Evolutionary conservation across 176 grass and related monocot genomes (phyloP).

Genomic region (Oryza meyeriana): DNA sequence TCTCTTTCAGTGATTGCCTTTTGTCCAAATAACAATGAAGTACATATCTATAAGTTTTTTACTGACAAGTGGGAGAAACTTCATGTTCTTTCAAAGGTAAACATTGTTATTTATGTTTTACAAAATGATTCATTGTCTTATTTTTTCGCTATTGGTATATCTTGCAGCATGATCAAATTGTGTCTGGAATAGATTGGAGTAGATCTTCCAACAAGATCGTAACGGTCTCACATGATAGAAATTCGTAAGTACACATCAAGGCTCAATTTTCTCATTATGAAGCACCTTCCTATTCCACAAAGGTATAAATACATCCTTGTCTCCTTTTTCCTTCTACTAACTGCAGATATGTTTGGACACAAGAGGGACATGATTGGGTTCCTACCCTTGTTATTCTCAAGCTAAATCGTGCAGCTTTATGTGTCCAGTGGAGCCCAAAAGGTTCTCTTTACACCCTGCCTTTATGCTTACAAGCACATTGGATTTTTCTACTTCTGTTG

Average conservation of each 20-base stretch:
- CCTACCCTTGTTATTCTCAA: slow-evolving; percentile 98
- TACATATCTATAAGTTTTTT: slow-evolving; percentile 91
- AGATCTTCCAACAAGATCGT: slow-evolving; percentile 90
- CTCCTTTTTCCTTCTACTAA: neutral
- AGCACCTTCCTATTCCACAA: neutral
- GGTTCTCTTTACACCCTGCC: slow-evolving; percentile 30
- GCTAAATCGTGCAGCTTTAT: slow-evolving; percentile 94
- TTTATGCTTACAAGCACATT: neutral
- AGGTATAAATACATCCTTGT: neutral
- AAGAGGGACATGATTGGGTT: slow-evolving; percentile 92
- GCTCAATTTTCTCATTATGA: slow-evolving; percentile 14
- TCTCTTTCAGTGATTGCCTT: slow-evolving; percentile 86
- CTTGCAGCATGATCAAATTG: slow-evolving; percentile 92
- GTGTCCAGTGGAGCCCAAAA: slow-evolving; percentile 96
- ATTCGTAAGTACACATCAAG: slow-evolving; percentile 65
- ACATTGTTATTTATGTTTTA: neutral
- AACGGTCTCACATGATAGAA: slow-evolving; percentile 96
- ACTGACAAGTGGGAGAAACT: slow-evolving; percentile 95
- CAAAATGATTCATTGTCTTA: slow-evolving; percentile 4
- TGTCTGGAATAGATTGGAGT: slow-evolving; percentile 97
- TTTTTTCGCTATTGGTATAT: slow-evolving; percentile 16
- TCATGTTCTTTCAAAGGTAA: slow-evolving; percentile 95
- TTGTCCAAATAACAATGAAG: slow-evolving; percentile 93
- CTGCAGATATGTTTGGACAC: slow-evolving; percentile 94
- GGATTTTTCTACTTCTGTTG: neutral